A percentile compares a stretch with the other conserved stretches of the same genome.
Conservation (phyloP, 1,284 basidiomycete species). For the Afroboletus lepidellus region DNA sequence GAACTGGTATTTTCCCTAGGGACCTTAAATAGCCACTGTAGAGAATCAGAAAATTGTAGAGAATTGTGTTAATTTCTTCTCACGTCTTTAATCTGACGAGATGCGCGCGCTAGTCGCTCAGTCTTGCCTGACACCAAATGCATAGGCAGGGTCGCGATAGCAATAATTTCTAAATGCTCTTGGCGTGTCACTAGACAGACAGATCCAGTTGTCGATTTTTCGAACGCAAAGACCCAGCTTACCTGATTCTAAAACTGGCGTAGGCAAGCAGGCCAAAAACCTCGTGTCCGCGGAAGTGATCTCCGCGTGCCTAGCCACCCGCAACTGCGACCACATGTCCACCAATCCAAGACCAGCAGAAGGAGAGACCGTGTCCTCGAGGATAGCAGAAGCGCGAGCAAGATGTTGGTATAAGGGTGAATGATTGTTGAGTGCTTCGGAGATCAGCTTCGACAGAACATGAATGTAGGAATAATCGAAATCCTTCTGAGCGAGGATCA, state of each 20-base stretch:
- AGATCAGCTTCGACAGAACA: slow-evolving; percentile 43
- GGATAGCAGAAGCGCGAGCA: slow-evolving; percentile 26
- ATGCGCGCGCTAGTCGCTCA: slow-evolving; percentile 17
- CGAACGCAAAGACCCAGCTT: not conserved
- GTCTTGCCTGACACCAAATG: slow-evolving; percentile 6
- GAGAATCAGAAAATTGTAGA: slow-evolving; percentile 8
- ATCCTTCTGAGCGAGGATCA: slow-evolving; percentile 21
- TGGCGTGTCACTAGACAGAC: slow-evolving; percentile 20
- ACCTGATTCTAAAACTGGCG: slow-evolving; percentile 13
- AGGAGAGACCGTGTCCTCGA: slow-evolving; percentile 47
- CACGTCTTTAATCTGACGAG: slow-evolving; percentile 24
- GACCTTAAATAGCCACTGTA: slow-evolving; percentile 19
- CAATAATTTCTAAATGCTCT: slow-evolving; percentile 26
- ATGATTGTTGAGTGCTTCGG: slow-evolving; percentile 36
- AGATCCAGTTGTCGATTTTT: not conserved
- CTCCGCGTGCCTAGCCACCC: slow-evolving; percentile 15
- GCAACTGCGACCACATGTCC: slow-evolving; percentile 54
- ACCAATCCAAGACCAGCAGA: slow-evolving; percentile 55
- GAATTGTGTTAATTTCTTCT: slow-evolving; percentile 1
- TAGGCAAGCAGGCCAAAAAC: slow-evolving; percentile 9
- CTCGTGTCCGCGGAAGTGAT: slow-evolving; percentile 21
- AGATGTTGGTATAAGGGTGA: slow-evolving; percentile 37
- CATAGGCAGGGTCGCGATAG: slow-evolving; percentile 27
- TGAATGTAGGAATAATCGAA: slow-evolving; percentile 53
- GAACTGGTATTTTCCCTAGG: not conserved